These are phyloP conservation scores for Celoporthe dispersa DNA, from an alignment of 2,329 filamentous ascomycete genomes.

Conservation along the genomic window DNA sequence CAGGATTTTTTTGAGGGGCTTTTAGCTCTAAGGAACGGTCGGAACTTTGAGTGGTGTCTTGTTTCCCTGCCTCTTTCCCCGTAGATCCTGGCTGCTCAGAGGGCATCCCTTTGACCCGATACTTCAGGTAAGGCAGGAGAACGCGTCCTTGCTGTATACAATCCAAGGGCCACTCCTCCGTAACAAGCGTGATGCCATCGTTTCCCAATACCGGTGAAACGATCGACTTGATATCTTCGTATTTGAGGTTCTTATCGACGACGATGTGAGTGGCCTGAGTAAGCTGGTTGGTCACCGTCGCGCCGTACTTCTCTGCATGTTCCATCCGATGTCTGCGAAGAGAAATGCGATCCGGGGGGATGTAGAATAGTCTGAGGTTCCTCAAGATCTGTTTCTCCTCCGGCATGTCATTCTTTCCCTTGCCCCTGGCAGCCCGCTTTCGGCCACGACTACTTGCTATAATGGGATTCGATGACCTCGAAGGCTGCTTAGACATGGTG, in stretches of 20 bases:
- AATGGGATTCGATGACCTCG: constrained; percentile 31
- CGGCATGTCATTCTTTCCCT: constrained; percentile 52
- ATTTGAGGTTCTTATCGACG: constrained; percentile 71
- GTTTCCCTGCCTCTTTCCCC: constrained; percentile 29
- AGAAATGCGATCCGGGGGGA: constrained; percentile 78
- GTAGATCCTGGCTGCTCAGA: constrained; percentile 25
- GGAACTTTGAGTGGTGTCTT: constrained; percentile 31
- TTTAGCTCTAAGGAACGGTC: constrained; percentile 55
- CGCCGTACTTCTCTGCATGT: constrained; percentile 77
- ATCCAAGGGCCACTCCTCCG: constrained; percentile 70
- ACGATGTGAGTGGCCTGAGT: constrained; percentile 74
- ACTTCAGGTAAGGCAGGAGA: constrained; percentile 61
- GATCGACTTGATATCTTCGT: constrained; percentile 63
- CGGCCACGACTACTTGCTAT: constrained; percentile 34
- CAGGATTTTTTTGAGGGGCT: constrained; percentile 43
- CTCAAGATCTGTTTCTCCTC: constrained; percentile 63
- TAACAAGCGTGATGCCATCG: constrained; percentile 58
- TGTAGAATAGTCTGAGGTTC: constrained; percentile 71
- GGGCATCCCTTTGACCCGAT: constrained; percentile 58
- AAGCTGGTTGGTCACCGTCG: constrained; percentile 67
- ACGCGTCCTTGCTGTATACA: constrained; percentile 64
- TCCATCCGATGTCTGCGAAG: constrained; percentile 72
- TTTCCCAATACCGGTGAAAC: constrained; percentile 46
- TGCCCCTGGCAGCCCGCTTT: constrained; percentile 45
- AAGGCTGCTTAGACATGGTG: constrained; percentile 17